Evolutionary conservation across 1,284 basidiomycete genomes (phyloP), one percentile per base, ranked within the genome.

Genomic region (Boletus smithii): DNA sequence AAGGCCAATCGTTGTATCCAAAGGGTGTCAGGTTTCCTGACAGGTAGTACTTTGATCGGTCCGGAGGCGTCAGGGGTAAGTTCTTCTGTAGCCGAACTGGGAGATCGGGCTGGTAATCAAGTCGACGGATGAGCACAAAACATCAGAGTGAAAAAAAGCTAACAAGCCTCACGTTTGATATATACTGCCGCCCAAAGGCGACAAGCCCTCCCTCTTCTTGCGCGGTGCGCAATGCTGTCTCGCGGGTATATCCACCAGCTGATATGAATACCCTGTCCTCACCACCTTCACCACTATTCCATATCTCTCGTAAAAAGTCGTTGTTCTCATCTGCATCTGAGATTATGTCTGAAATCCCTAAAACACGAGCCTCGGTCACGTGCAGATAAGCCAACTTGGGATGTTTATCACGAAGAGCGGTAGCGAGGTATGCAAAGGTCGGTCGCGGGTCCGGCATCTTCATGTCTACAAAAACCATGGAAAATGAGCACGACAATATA

Each of bases 341-440:
- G 2, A 44, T 30, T 4, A n/a, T 8, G 7, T 61, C 53, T 4
- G 5, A 18, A 38, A 16, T 41, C 3, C 57, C 65, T 14, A 49
- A 46, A 11, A 68, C 55, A 9, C 73, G 65, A 3, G 75, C 67
- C 56, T 83, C 80, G 18, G 79, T 63, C 31, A 76, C 64, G 60
- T 85, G 83, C 16, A 84, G 51, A 58, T 81, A 85, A 2, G 80
- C 77, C 9, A 85, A 63, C n/a, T 71, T 67, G 0, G 57, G 46
- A 14, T 55, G 46, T 5, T 63, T 55, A 35, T 68, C 44, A 44
- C 62, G 63, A n/a, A 77, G 56, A 16, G 68, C 55, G 4, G 58
- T 52, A 0, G 69, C 63, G 4, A 77, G 51, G 42, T 73, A 66
- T 4, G 62, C 50, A 62, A 72, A 78, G 0, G 67, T 70, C 0